Evolutionary conservation across 2,329 filamentous ascomycete species (phyloP), one percentile per base, ranked within the genome.

Genomic region (Calonectria leucothoes): DNA sequence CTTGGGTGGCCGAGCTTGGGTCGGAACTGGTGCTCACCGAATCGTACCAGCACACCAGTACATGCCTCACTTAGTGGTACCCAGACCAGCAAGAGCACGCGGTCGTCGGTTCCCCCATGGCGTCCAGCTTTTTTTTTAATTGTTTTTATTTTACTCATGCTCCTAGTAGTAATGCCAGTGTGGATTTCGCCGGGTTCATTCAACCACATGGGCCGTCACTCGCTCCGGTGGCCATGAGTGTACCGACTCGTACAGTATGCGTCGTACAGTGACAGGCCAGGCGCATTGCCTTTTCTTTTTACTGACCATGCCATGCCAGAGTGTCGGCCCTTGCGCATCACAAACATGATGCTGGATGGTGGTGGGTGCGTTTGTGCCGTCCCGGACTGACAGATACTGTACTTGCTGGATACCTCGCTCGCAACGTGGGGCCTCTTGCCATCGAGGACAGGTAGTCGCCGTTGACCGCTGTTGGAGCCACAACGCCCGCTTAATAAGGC

Each of bases 21-120:
- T 72, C 79, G 79, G 79, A 80, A 81, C 75, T 80, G 76, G 71
- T 31, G 66, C 70, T 66, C 68, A 68, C 79, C 76, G 75, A 61
- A 75, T 80, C 77, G 79, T 76, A 74, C 79, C 76, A 78, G 75
- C 35, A 61, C 42, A 69, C 61, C 49, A 31, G 23, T 37, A 48
- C 52, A 61, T 61, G 55, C 31, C 55, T 66, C 52, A 23, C 25
- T n/a, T n/a, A n/a, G n/a, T n/a, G n/a, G n/a, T 17, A 29, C 48
- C 25, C 51, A 45, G 39, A 66, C 31, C 48, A 70, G 23, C 29
- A 37, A 49, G 35, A 59, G 39, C 52, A 69, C n/a, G 57, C 29
- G 29, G 23, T 51, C n/a, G n/a, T n/a, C n/a, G n/a, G n/a, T n/a
- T n/a, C n/a, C n/a, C 35, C 33, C 17, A 67, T 51, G 48, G 49